Evolutionary conservation across 179 eudicot species (phyloP), one percentile per base, ranked within the genome.

Genomic region (Corrigiola litoralis): DNA sequence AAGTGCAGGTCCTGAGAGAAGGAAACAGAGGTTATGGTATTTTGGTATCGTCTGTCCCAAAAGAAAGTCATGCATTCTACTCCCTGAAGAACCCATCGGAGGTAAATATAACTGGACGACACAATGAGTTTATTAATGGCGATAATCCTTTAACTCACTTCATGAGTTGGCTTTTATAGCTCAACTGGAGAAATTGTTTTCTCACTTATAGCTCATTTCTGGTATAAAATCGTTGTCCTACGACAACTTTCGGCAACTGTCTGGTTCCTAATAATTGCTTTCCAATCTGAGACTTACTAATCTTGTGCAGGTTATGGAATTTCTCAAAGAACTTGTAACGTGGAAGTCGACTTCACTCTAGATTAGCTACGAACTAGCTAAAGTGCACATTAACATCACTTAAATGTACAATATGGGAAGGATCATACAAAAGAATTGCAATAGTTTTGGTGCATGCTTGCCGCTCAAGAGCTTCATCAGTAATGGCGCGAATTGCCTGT

Each of bases 41-140:
- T 51, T 58, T 95, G 61, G 99, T 95, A 33, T 86, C 99, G 55
- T 81, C 89, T n/a, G 73, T 68, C 33, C 95, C 99, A 11, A 91
- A 91, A 71, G 96, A 91, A 69, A 90, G 90, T 78, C 82, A 81
- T 45, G 97, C 99, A 37, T 77, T 76, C 68, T 95, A 85, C 85
- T 88, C 97, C 67, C 85, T 95, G 28, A 86, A 79, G 85, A 85
- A 95, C 40, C 88, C 99, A 44, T 76, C 92, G 2, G 99, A 95
- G 97, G 98, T 90, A 81, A 54, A 23, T 17, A 7, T 17, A 1
- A 59, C n/a, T 40, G n/a, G n/a, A n/a, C n/a, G n/a, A n/a, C 23
- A 6, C 63, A 3, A 58, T 37, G 29, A 20, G 25, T n/a, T n/a
- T n/a, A 10, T 47, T 47, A 5, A 47, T 6, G 18, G 18, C 5